Evolutionary conservation across 2,329 filamentous ascomycete genomes (phyloP), one percentile per base, ranked within the genome.

Genomic region (Aspergillus sp.): DNA sequence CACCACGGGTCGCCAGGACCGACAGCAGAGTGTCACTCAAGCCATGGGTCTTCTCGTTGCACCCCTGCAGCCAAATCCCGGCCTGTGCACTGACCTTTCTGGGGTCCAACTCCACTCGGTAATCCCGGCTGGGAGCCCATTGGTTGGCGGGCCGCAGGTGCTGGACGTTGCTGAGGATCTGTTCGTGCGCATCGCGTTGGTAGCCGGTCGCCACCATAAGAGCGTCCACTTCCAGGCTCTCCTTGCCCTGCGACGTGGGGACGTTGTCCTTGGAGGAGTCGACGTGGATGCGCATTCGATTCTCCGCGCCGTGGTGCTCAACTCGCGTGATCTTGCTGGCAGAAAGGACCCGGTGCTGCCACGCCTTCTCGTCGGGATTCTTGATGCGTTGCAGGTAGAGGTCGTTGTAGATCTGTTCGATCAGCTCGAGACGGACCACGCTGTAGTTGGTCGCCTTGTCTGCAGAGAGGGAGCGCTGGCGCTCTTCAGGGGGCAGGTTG

Each of bases 401-500:
- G 47, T 80, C 80, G 67, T 91, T 82, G 68, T 94, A 97, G 29
- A 97, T 79, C 48, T 84, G 80, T 67, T 97, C 91, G 48, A 97
- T 86, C 43, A 97, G 79, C 55, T 88, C 81, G n/a, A 95, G 78
- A 5, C 91, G 83, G 3, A 98, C 91, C 4, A 97, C 91, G 44
- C 88, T 86, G 66, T 97, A 97, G 73, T 97, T 97, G 50, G 91
- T 97, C 29, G 82, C 82, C 49, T 85, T 84, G 56, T 94, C 87
- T 44, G 82, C 81, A 10, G 75, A 70, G 44, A 95, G 73, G 28
- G 74, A 73, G 9, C 72, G 68, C 30, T 76, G 72, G 42, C 90
- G 85, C 51, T 82, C 74, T 40, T 75, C 72, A 1, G 82, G 70
- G 0, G 83, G 73, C 54, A 83, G 81, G 42, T 79, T 72, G 72